A percentile compares a stretch with the other conserved stretches of the same genome.
Evolutionary conservation across 164 flowering plant genomes (phyloP).

Genomic region (Pachysandra terminalis): DNA sequence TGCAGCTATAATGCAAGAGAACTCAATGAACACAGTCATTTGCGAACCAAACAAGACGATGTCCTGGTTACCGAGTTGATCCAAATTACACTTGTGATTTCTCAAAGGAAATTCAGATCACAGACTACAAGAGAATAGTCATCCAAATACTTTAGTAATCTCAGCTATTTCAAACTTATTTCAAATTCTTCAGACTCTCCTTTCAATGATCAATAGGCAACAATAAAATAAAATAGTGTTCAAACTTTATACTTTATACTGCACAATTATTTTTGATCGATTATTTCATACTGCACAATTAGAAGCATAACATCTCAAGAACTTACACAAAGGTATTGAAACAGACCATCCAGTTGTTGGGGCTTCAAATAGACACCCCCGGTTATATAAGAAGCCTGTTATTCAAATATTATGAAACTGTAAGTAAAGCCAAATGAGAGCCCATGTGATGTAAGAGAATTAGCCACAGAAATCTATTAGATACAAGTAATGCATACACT

Average conservation of each 20-base stretch:
- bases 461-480: background rate
- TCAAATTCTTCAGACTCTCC: background rate
- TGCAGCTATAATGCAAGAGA: background rate
- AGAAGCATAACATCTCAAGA: background rate
- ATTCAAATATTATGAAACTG: constrained; percentile 12
- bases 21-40: background rate
- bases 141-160: background rate
- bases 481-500: background rate
- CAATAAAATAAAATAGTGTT: background rate
- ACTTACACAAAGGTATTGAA: constrained; percentile 84
- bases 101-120: background rate
- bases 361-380: constrained; percentile 95
- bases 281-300: background rate
- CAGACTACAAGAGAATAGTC: background rate
- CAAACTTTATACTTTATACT: background rate
- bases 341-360: constrained; percentile 70
- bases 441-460: background rate
- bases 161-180: background rate
- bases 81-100: background rate
- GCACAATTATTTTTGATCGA: too few relatives aligned
- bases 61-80: background rate
- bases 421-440: constrained; percentile 8
- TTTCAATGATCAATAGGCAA: background rate
- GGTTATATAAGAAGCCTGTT: constrained; percentile 93
- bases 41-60: background rate